Conservation (phyloP, 768 basidiomycete genomes). For the Kwoniella botswanensis region DNA sequence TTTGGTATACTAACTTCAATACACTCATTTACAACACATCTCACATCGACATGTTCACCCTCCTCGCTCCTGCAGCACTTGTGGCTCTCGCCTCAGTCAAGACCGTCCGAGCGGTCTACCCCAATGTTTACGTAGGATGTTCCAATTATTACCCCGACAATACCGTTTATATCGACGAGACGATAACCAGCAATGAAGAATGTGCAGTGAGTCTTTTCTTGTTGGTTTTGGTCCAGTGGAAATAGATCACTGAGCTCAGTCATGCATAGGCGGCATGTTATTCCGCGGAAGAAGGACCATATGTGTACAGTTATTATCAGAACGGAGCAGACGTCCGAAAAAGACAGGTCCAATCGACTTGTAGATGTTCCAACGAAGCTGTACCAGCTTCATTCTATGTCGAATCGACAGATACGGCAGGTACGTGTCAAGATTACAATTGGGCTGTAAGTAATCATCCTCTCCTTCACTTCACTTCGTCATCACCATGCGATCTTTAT, state of each 20-base stretch:
- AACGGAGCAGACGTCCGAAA: neutral
- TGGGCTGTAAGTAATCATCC: neutral
- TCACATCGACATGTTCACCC: slow-evolving; percentile 2
- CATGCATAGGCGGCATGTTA: neutral
- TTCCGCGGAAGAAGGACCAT: neutral
- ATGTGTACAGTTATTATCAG: neutral
- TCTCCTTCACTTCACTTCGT: no score
- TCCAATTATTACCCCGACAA: neutral
- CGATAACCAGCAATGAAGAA: neutral
- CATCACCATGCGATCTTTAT: no score
- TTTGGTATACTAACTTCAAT: neutral
- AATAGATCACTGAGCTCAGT: no score
- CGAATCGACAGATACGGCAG: neutral
- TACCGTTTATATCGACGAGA: neutral
- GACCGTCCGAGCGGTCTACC: neutral
- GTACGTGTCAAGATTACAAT: neutral
- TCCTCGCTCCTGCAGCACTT: slow-evolving; percentile 2
- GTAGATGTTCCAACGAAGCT: neutral
- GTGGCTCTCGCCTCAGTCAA: neutral
- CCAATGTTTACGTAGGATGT: neutral
- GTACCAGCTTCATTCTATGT: neutral
- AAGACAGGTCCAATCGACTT: neutral
- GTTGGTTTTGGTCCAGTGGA: no score
- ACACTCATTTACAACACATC: neutral
- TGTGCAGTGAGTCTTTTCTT: slow-evolving; percentile 4